phyloP scores from a whole-genome alignment of 2,329 filamentous ascomycete genomes.

The Keithomyces neogunnii region DNA sequence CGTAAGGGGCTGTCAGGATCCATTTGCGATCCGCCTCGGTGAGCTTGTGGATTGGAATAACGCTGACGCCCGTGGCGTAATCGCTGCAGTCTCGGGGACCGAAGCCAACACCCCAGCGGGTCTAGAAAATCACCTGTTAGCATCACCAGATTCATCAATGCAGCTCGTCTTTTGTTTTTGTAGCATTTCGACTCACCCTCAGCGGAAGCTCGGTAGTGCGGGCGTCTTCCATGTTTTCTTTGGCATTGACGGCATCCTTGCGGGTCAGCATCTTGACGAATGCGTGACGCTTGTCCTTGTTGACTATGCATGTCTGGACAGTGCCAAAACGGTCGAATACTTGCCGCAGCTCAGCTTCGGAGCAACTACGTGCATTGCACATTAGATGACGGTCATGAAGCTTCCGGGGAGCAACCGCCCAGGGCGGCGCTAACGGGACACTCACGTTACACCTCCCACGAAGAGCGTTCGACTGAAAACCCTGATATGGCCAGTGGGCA shows the following conservation, averaged over 20 bases:
- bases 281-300: constrained; percentile 94
- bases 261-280: constrained; percentile 98
- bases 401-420: not conserved
- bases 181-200: constrained; percentile 44
- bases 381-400: not conserved
- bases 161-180: not conserved
- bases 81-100: constrained; percentile 96
- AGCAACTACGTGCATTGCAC: constrained; percentile 39
- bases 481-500: constrained; percentile 76
- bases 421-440: constrained; percentile 14
- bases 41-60: constrained; percentile 86
- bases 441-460: constrained; percentile 87
- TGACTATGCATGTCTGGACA: constrained; percentile 96
- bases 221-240: constrained; percentile 77
- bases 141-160: not conserved
- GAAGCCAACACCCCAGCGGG: constrained; percentile 95
- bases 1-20: constrained; percentile 89
- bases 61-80: constrained; percentile 82
- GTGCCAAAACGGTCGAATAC: constrained; percentile 77
- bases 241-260: constrained; percentile 73
- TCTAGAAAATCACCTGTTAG: constrained; percentile 40
- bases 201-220: constrained; percentile 65
- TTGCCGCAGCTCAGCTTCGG: constrained; percentile 71
- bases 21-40: constrained; percentile 97
- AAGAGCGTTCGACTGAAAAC: constrained; percentile 93